Evolutionary conservation across 2,329 filamentous ascomycete genomes (phyloP), one percentile per base, ranked within the genome.

Genomic region (Aspergillus viridinutans): DNA sequence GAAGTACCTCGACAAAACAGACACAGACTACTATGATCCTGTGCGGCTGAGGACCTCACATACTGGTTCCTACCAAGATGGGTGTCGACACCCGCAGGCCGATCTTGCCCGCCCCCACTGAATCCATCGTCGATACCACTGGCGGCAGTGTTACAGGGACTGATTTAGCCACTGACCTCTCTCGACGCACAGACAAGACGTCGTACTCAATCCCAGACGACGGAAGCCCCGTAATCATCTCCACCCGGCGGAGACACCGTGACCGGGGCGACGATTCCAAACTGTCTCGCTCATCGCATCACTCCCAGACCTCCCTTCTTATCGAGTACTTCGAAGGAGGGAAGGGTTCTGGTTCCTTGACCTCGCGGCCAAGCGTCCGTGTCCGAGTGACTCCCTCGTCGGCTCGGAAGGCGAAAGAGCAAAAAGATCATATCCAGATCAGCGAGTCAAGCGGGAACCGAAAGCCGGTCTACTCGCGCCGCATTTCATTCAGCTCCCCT

Each of bases 301-400:
- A 84, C 66, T 96, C 90, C 49, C 92, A 96, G 78, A 96, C 92
- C 40, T 95, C 90, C 56, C 81, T 97, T 64, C 81, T 97, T 67
- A 97, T 97, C 68, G 92, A 97, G 77, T 96, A 96, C 75, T 97
- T 95, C 69, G 92, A 96, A 76, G 90, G 86, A 64, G 85, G 87
- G 61, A 92, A 83, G 56, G 81, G 67, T 52, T 80, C 66, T 80
- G 80, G 65, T 56, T 66, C 68, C 68, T 78, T 80, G 35, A 83
- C 85, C 65, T 87, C 89, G 66, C 87, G 89, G 65, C 92, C 92
- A 12, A 96, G 91, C 72, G 90, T 97, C 54, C 80, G 88, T 65
- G 88, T 90, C 54, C 84, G 87, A 64, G 83, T 96, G 60, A 95
- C 90, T 14, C 92, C 92, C 14, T 91, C 89, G 42, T 81, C 81